Percentiles rank a stretch among this genome's conserved stretches.
phyloP scores from a whole-genome alignment of 2,329 filamentous ascomycete species.

The Botrytis medusae region DNA sequence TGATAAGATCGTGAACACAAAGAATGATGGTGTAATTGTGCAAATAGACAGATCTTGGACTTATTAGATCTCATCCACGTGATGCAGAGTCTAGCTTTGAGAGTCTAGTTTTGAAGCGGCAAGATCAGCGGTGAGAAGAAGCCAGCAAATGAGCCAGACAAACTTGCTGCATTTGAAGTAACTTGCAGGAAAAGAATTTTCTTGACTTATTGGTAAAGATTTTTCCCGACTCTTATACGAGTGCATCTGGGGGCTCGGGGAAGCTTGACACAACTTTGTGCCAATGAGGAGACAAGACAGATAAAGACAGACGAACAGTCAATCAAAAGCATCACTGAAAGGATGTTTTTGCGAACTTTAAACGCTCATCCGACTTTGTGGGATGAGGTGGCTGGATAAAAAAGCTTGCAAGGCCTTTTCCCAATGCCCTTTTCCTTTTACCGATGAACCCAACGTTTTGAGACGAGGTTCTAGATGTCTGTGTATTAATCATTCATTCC shows the following conservation, averaged over 20 bases:
- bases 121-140: slow-evolving; percentile 14
- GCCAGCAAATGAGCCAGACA: not conserved
- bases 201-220: not conserved
- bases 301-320: not conserved
- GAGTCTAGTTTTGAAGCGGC: not conserved
- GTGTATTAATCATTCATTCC: not conserved
- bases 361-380: not conserved
- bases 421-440: not conserved
- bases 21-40: not conserved
- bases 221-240: not conserved
- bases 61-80: slow-evolving; percentile 7
- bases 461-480: not conserved
- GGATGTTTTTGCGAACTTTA: not conserved
- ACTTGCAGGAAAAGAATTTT: slow-evolving; percentile 7
- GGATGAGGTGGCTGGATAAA: not conserved
- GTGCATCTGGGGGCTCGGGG: not conserved
- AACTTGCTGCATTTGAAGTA: slow-evolving; percentile 14
- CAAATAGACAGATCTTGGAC: not conserved
- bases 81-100: not conserved
- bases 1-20: slow-evolving; percentile 3
- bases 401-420: not conserved
- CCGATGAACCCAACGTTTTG: not conserved
- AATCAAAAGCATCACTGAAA: not conserved
- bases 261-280: slow-evolving; percentile 9
- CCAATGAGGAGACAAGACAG: not conserved